Evolutionary conservation across 2,329 filamentous ascomycete species (phyloP).

Genomic region (Chalara sp.): DNA sequence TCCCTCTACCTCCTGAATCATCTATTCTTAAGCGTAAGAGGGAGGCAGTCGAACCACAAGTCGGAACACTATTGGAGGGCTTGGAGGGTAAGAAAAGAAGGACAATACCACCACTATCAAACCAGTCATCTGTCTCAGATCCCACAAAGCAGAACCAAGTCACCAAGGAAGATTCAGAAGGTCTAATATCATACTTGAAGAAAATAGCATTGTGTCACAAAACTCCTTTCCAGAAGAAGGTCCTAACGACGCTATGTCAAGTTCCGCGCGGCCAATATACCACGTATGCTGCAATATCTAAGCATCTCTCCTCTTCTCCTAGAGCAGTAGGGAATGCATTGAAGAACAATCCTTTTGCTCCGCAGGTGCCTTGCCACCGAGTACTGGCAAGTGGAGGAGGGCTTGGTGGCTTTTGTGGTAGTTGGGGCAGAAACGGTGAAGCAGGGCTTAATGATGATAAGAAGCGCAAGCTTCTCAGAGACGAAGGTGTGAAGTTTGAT

Average conservation of each 20-base stretch:
- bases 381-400: constrained; percentile 67
- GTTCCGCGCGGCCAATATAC: constrained; percentile 71
- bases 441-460: constrained; percentile 60
- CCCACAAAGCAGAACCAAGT: no score
- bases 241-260: constrained; percentile 69
- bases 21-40: no score
- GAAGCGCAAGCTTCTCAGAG: constrained; percentile 45
- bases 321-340: constrained; percentile 74
- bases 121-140: no score
- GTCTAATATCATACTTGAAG: neutral
- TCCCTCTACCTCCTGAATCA: no score
- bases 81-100: no score
- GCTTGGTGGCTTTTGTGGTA: constrained; percentile 67
- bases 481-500: constrained; percentile 61
- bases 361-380: constrained; percentile 74
- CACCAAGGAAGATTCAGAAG: no score
- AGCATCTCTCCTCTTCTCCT: constrained; percentile 62
- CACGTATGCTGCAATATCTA: constrained; percentile 69
- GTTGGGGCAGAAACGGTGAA: constrained; percentile 54
- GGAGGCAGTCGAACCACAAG: no score
- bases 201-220: constrained; percentile 18
- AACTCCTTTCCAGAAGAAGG: constrained; percentile 51
- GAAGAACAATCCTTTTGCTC: constrained; percentile 74
- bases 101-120: no score
- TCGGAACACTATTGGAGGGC: no score